Evolutionary conservation across 2,329 filamentous ascomycete genomes (phyloP), one percentile per base, ranked within the genome.

Genomic region (Tympanopsis confertula): DNA sequence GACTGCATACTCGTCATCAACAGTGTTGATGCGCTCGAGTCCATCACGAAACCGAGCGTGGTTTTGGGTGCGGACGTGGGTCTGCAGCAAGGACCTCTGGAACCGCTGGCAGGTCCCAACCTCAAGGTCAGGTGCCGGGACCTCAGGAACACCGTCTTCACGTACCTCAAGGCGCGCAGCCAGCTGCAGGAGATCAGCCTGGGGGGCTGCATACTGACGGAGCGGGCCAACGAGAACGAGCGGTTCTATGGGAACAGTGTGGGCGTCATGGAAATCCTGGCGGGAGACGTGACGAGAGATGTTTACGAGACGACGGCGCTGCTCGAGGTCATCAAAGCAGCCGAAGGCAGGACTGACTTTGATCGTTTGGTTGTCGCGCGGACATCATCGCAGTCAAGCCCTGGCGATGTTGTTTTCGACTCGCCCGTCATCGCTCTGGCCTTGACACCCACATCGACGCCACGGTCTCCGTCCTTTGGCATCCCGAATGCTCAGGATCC

Each of bases 1-100:
- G 89, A 96, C 56, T 94, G 88, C 52, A 83, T 96, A 13, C 72
- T 95, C 5, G 83, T 95, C 24, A 88, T 95, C 53, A 95, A 94
- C 62, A 87, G 83, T 33, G 76, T 84, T 35, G 73, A 85, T 40
- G 86, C 87, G 5, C 65, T 96, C 35, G 83, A 94, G 46, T 77
- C 83, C 1, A 93, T 95, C 53, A 86, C 84, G 24, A 80, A 78
- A 41, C 65, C 89, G 3, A 74, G 82, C 38, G 78, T 86, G 39
- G 91, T 84, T 0, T 64, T 96, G 2, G 88, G 88, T 4, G 79
- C 82, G 35, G 86, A 94, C 54, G 71, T 94, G 38, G 80, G 75
- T 43, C 75, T 86, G 19, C 74, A 79, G 5, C 76, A 80, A 5
- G 88, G 88, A 1, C 88, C 88, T 0, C 71, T 91, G 3, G 76